Evolutionary conservation across 306 rosid species (phyloP).

Genomic region (Sophora flavescens): DNA sequence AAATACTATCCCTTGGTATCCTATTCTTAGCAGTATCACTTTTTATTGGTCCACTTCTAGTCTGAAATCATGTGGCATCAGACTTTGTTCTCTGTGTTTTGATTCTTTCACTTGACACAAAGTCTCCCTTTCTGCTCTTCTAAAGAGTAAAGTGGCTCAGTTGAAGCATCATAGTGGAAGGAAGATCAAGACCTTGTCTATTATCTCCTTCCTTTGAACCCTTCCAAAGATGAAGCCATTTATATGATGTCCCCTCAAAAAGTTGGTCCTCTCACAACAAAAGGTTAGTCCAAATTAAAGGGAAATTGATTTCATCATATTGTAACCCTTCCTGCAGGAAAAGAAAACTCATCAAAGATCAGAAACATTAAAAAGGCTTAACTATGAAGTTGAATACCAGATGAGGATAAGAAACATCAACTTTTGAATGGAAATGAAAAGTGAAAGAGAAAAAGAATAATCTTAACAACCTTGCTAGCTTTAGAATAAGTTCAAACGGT

Average conservation of each 20-base stretch:
- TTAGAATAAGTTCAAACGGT: conserved; percentile 1
- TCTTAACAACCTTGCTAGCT: conserved; percentile 13
- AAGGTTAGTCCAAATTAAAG: background rate
- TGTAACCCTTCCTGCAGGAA: conserved; percentile 17
- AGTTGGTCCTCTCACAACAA: conserved; percentile 36
- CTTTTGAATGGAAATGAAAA: background rate
- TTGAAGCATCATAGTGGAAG: conserved; percentile 51
- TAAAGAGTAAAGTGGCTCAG: conserved; percentile 45
- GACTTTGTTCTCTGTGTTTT: conserved; percentile 47
- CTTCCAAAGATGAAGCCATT: conserved; percentile 86
- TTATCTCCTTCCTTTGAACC: conserved; percentile 70
- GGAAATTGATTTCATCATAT: conserved; percentile 5
- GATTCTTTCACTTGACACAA: conserved; percentile 48
- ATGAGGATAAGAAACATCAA: conserved; percentile 3
- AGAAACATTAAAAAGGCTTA: conserved; percentile 16
- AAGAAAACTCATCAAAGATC: background rate
- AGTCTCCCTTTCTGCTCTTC: conserved; percentile 36
- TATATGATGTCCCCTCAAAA: background rate
- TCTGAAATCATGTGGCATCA: conserved; percentile 39
- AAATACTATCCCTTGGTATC: conserved; percentile 30
- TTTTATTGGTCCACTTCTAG: background rate
- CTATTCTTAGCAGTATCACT: conserved; percentile 1
- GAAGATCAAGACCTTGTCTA: conserved; percentile 60
- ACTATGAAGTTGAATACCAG: background rate
- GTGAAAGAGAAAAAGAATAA: background rate